phyloP scores from a whole-genome alignment of 306 rosid species.

The Cucurbita maxima region DNA sequence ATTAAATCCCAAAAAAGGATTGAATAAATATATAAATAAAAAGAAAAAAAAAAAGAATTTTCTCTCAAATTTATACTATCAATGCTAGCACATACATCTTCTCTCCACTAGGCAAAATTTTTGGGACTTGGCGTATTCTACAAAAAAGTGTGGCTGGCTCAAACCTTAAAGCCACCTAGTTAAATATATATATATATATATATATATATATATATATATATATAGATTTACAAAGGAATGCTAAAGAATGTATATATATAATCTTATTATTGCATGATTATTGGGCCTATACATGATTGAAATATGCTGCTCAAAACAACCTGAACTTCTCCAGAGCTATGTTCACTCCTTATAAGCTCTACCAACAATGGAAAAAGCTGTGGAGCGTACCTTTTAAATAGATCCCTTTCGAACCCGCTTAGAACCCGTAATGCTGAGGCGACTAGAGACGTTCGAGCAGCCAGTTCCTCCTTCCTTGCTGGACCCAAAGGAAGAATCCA shows the following conservation, averaged over 20 bases:
- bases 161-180: not conserved
- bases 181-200: not conserved
- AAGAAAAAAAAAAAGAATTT: not conserved
- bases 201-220: not conserved
- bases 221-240: not conserved
- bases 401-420: conserved; percentile 36
- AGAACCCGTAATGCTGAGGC: conserved; percentile 60
- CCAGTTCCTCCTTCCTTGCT: conserved; percentile 78
- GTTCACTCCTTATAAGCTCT: conserved; percentile 79
- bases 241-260: not conserved
- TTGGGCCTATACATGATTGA: conserved; percentile 71
- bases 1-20: not conserved
- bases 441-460: conserved; percentile 61
- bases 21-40: too few species aligned
- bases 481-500: conserved; percentile 69
- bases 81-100: not conserved
- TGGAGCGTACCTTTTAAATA: conserved; percentile 49
- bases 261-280: conserved; percentile 34
- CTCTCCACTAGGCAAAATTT: not conserved
- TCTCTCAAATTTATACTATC: not conserved
- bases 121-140: not conserved
- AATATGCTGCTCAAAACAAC: conserved; percentile 58
- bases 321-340: conserved; percentile 85
- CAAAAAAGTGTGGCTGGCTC: not conserved
- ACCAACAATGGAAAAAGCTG: conserved; percentile 71